These are phyloP conservation scores for Isabelozyma gotoi DNA, from an alignment of 805 yeast species.

Conservation along the genomic window DNA sequence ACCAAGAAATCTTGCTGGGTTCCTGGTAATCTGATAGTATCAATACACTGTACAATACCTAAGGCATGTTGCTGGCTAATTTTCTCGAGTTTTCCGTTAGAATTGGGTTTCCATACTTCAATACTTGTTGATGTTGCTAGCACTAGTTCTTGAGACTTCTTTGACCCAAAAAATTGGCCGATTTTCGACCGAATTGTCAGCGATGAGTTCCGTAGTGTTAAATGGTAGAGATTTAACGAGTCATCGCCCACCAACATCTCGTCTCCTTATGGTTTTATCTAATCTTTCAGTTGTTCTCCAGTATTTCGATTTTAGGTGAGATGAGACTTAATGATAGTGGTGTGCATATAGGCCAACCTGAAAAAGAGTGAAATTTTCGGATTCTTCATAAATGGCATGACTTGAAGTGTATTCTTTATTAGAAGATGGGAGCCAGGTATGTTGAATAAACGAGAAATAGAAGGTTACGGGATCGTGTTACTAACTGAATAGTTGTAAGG, in stretches of 20 bases:
- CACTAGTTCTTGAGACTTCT: slow-evolving; percentile 61
- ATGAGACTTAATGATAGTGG: not conserved
- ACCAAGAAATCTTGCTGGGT: slow-evolving; percentile 57
- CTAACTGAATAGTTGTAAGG: slow-evolving; percentile 69
- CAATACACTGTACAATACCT: slow-evolving; percentile 56
- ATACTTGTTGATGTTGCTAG: slow-evolving; percentile 55
- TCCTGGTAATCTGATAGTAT: slow-evolving; percentile 53
- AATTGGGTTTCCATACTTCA: slow-evolving; percentile 53
- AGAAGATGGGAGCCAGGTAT: slow-evolving; percentile 56
- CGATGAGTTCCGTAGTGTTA: slow-evolving; percentile 66
- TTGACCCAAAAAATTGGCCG: slow-evolving; percentile 62
- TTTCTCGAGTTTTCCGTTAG: slow-evolving; percentile 53
- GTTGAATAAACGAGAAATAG: slow-evolving; percentile 12
- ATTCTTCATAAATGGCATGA: not conserved
- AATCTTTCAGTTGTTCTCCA: no score
- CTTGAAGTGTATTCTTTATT: not conserved
- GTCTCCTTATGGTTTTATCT: not conserved
- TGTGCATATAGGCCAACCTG: not conserved
- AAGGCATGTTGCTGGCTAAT: slow-evolving; percentile 49
- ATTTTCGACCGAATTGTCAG: slow-evolving; percentile 54
- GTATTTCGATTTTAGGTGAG: not conserved
- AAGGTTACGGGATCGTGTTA: slow-evolving; percentile 1
- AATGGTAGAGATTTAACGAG: slow-evolving; percentile 59
- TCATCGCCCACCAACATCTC: slow-evolving; percentile 17
- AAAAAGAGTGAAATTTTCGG: no score